Base-by-base conservation (phyloP, 2,329 filamentous ascomycete genomes). In the Periconia digitata region DNA sequence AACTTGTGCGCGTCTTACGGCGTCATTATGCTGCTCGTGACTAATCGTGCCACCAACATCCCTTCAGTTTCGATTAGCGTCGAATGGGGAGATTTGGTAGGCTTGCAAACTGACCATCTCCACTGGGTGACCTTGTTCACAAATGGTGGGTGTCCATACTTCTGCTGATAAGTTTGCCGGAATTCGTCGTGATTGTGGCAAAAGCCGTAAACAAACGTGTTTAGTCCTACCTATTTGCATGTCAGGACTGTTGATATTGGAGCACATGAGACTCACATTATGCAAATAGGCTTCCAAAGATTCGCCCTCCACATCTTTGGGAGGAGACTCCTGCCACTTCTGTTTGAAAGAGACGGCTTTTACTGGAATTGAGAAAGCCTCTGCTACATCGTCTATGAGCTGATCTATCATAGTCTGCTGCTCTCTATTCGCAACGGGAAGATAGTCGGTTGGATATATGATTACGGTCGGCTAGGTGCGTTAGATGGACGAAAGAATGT, bases 301-400 rank as follows among this genome's bases (percentile, higher is more conserved):
- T 8, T 17, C 5, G 20, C 34, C 18, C 15, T 44, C 43, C 16
- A 35, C 43, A 12, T 44, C 34, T 24, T 6, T 6, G 29, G 43
- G 43, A 5, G 29, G 5, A 12, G n/a, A 24, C 16, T 38, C 34
- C 29, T 44, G 8, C 45, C 45, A 44, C 7, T 24, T 4, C 6
- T 48, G 17, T 27, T 38, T 20, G 17, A 44, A 18, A 6, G 45
- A 48, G 27, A 48, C 18, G n/a, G 36, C 20, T 15, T 13, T 44
- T 18, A 16, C 37, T 18, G 36, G 22, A 7, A 48, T 21, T 5
- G 17, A 27, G 7, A 10, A 17, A 6, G 21, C n/a, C 10, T 16
- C 8, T 24, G 43, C 45, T 4, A 48, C 21, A 24, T 40, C 45
- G 18, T 4, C 24, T 8, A 43, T 22, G 12, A 44, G 44, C 7